Evolutionary conservation across 1,284 basidiomycete genomes (phyloP).

Genomic region (Inonotus hispidus): DNA sequence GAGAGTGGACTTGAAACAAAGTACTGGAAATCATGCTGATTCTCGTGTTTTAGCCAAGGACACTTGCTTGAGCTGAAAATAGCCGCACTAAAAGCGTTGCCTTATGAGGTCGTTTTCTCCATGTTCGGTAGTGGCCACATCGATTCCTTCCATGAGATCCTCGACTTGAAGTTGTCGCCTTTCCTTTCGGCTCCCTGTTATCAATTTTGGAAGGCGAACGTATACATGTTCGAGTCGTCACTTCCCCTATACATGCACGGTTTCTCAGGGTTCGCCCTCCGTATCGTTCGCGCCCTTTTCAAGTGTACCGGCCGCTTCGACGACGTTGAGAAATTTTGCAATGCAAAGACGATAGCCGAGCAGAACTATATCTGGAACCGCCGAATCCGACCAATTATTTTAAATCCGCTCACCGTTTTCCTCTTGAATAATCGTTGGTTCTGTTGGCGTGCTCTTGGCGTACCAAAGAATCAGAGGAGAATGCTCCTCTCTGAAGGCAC

Average conservation of each 20-base stretch:
- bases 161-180: constrained; percentile 66
- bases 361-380: constrained; percentile 65
- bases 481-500: constrained; percentile 64
- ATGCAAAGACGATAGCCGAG: constrained; percentile 50
- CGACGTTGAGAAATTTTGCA: constrained; percentile 55
- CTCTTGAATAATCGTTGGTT: constrained; percentile 63
- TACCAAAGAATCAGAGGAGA: constrained; percentile 71
- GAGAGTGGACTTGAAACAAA: constrained; percentile 7
- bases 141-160: constrained; percentile 55
- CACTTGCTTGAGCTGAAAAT: constrained; percentile 80
- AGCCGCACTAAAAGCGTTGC: constrained; percentile 57
- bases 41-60: constrained; percentile 45
- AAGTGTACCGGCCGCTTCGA: constrained; percentile 51
- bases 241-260: constrained; percentile 52
- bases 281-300: constrained; percentile 61
- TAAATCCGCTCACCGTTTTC: constrained; percentile 61
- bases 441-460: constrained; percentile 81
- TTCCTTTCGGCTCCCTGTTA: constrained; percentile 71
- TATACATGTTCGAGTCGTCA: constrained; percentile 53
- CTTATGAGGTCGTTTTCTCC: constrained; percentile 66
- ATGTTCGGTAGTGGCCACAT: constrained; percentile 71
- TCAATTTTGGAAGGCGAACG: constrained; percentile 74
- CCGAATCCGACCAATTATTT: constrained; percentile 57
- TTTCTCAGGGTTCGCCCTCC: constrained; percentile 69
- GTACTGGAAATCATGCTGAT: background rate